phyloP scores from a whole-genome alignment of 2,329 filamentous ascomycete species.

The Hypoxylon sp. region DNA sequence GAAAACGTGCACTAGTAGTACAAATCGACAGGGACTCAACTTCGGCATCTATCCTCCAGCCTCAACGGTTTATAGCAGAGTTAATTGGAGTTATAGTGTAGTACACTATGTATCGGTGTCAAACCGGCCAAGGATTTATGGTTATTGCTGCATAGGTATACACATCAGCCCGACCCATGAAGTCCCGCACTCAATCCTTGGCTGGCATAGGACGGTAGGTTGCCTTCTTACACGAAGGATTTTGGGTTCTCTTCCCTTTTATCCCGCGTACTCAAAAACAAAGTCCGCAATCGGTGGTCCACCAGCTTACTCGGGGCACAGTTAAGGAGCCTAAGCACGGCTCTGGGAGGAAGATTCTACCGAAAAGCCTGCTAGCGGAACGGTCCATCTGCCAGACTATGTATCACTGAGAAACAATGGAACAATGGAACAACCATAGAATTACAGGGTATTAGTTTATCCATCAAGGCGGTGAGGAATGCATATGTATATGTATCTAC shows the following conservation, averaged over 20 bases:
- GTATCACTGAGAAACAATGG: constrained; percentile 3
- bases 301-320: constrained; percentile 7
- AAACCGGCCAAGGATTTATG: constrained; percentile 17
- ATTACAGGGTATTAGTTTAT: constrained; percentile 12
- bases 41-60: constrained; percentile 38
- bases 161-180: constrained; percentile 10
- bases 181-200: constrained; percentile 20
- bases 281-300: constrained; percentile 30
- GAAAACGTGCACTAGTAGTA: constrained; percentile 36
- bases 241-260: constrained; percentile 16
- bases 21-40: constrained; percentile 32
- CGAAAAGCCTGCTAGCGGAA: constrained; percentile 26
- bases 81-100: constrained; percentile 1
- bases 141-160: background rate
- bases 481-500: background rate
- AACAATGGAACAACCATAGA: constrained; percentile 1
- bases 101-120: constrained; percentile 12
- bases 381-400: constrained; percentile 22
- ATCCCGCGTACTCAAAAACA: constrained; percentile 11
- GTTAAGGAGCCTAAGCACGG: constrained; percentile 6
- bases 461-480: constrained; percentile 30
- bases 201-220: constrained; percentile 3
- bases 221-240: constrained; percentile 27
- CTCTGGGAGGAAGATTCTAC: constrained; percentile 26
- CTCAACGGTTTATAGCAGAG: background rate